Evolutionary conservation across 106 monocot genomes (phyloP), one percentile per base, ranked within the genome.

Genomic region (Ottelia alismoides): DNA sequence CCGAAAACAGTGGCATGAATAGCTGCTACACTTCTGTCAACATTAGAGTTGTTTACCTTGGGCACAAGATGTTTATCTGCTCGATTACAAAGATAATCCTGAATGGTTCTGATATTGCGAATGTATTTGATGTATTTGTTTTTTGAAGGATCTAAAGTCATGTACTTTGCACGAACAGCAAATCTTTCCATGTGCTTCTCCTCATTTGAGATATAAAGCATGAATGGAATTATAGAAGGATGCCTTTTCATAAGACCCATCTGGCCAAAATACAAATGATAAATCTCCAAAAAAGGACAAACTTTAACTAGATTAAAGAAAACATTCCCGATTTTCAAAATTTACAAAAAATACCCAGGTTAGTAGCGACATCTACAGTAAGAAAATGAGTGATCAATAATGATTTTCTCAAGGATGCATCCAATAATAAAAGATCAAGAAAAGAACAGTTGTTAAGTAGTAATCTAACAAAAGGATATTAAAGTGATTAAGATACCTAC

Each of bases 221-320:
- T 81, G 29, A 84, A 94, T 20, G 93, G 93, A 55, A 94, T 76
- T 50, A 94, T 78, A 10, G 93, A 94, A 35, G 93, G 84, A 71
- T 94, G 93, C 60, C 84, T 94, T 74, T 78, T 94, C 88, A 88
- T 94, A 24, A 94, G 71, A 25, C 79, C 83, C 87, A 93, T 84
- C 93, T n/a, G n/a, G n/a, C n/a, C n/a, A n/a, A n/a, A n/a, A n/a
- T n/a, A n/a, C n/a, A n/a, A n/a, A n/a, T n/a, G n/a, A n/a, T n/a
- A n/a, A n/a, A n/a, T n/a, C n/a, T n/a, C n/a, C n/a, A n/a, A n/a
- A n/a, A n/a, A n/a, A n/a, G n/a, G n/a, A n/a, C n/a, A n/a, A n/a
- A n/a, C n/a, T n/a, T n/a, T n/a, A n/a, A n/a, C n/a, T n/a, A n/a
- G n/a, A n/a, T n/a, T n/a, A n/a, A n/a, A n/a, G n/a, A n/a, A n/a